Base-by-base conservation (phyloP, 495 filamentous ascomycete species). In the Penicillium goetzii region DNA sequence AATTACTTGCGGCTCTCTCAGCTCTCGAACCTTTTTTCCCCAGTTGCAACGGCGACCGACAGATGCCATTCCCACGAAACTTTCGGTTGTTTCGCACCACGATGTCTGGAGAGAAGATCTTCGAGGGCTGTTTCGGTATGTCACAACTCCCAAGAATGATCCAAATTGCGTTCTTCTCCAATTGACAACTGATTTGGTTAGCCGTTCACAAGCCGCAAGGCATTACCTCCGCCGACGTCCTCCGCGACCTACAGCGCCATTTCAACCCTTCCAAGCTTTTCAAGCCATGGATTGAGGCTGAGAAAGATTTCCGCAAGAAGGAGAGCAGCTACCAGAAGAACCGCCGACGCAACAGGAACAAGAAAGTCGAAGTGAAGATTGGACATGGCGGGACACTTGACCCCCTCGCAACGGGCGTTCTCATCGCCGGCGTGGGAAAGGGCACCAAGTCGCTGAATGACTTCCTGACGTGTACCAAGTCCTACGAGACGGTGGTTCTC, bases 381-480 rank as follows among this genome's bases (percentile, higher is more conserved):
- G 95, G 95, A 21, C 95, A 99, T 78, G 95, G 96, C 36, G 95
- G 95, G 34, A 99, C 95, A 0, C 84, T 99, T 4, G 95, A 99
- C 69, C 95, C 95, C 3, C 84, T 97, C 65, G 95, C 95, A 15
- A 96, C 92, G 1, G 95, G 95, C 26, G 92, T 99, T 12, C 82
- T 99, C 56, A 90, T 97, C 51, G 79, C 92, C 2, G 96, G 93
- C 38, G 85, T 97, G 10, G 94, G 93, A 21, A 87, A 85, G 57
- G 96, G 93, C 15, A 99, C 96, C 14, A 98, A 97, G 74, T 74
- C 80, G 6, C 83, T 99, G 4, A 78, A 85, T 55, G 71, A 84
- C 15, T 97, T 97, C 68, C 77, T 99, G 33, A 80, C 80, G 26
- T 97, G 95, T 77, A 96, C 90, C 26, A 99, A 99, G 80, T 87